Evolutionary conservation across 2,329 filamentous ascomycete genomes (phyloP), one percentile per base, ranked within the genome.

Genomic region (Neonectria faginata): DNA sequence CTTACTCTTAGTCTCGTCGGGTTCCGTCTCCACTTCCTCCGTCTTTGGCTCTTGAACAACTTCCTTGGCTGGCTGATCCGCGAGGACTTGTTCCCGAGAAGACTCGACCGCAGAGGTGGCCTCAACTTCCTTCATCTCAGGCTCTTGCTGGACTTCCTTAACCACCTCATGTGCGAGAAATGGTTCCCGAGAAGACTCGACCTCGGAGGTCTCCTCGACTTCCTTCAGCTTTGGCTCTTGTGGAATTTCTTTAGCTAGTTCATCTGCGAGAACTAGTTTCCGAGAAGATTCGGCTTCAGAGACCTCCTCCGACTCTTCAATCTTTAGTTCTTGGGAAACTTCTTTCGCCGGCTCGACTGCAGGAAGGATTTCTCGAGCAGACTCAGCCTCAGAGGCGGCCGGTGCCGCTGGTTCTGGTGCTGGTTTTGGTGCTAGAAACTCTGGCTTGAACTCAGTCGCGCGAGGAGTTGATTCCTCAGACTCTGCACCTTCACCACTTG

Each of bases 391-490:
- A 29, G 45, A 22, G 20, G 33, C 14, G 14, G 64, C 60, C 10
- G 9, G 7, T 29, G 27, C 22, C 22, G 22, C 33, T 36, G 33
- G 33, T 36, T 11, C 14, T 14, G 36, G 36, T n/a, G 16, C 39
- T 10, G 41, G 25, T 31, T 39, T 12, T n/a, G 65, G 45, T 25
- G 45, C 56, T 8, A 74, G 75, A 12, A 79, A 67, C 45, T 74
- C 72, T 10, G 76, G 77, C 60, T 65, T 74, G n/a, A 68, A 61
- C 18, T 82, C 84, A 5, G 89, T 89, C 65, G 89, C 89, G 65
- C 88, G 92, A 1, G 92, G 91, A 1, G 91, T 94, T 0, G 86
- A 85, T 73, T 92, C 87, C 68, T 89, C 82, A 6, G 90, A 92
- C 48, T 84, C 89, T 9, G 89, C 79, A 29, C 85, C 74, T 54